phyloP scores from a whole-genome alignment of 805 yeast genomes.

The Ogataea ramenticola region DNA sequence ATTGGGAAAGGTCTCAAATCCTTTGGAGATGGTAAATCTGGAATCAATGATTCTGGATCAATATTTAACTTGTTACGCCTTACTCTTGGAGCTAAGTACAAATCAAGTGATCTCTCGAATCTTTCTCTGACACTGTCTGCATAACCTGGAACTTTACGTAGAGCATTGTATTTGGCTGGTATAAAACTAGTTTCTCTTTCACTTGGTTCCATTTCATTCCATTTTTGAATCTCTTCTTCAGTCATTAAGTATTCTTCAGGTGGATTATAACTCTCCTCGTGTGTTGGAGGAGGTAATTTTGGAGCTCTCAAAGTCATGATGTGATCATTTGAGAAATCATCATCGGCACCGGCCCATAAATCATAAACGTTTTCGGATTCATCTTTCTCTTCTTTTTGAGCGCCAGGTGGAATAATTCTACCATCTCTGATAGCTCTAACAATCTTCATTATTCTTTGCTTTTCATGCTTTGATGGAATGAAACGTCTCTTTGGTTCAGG shows the following conservation, averaged over 20 bases:
- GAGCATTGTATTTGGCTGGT: conserved; percentile 74
- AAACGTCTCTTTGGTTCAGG: conserved; percentile 98
- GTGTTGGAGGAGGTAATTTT: conserved; percentile 89
- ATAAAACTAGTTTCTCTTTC: conserved; percentile 75
- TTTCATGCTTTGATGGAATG: conserved; percentile 95
- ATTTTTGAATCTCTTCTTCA: conserved; percentile 66
- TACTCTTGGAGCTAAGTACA: conserved; percentile 93
- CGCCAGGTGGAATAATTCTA: conserved; percentile 71
- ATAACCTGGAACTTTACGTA: conserved; percentile 93
- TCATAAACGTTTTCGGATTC: conserved; percentile 42
- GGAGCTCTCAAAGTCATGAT: conserved; percentile 93
- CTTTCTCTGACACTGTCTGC: conserved; percentile 78
- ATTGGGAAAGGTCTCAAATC: conserved; percentile 97
- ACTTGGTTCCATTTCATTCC: conserved; percentile 62
- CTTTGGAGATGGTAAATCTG: conserved; percentile 94
- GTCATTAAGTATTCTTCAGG: conserved; percentile 88
- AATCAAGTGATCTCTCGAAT: conserved; percentile 89
- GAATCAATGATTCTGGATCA: conserved; percentile 93
- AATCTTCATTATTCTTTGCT: conserved; percentile 91
- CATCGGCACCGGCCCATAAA: conserved; percentile 76
- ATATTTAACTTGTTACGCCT: conserved; percentile 85
- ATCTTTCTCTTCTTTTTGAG: conserved; percentile 45
- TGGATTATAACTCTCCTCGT: conserved; percentile 95
- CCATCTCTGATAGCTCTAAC: conserved; percentile 97
- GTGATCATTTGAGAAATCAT: conserved; percentile 56